A percentile compares a stretch with the other conserved stretches of the same genome.
Evolutionary conservation across 2,329 filamentous ascomycete genomes (phyloP).

Genomic region (Epicoccum sorghinum): DNA sequence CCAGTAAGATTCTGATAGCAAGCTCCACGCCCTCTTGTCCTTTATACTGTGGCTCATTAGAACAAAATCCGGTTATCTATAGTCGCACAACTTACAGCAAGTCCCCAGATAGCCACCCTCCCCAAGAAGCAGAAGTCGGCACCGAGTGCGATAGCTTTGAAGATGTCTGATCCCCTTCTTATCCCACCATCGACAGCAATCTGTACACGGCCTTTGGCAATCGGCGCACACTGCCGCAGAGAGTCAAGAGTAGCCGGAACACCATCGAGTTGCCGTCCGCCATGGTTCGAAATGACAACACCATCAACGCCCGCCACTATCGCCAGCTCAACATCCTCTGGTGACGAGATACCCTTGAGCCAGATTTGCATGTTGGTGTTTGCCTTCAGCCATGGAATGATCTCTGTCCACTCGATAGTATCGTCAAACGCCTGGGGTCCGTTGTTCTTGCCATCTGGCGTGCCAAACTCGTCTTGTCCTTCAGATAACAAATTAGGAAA

Average conservation of each 20-base stretch:
- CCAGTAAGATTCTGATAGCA: conserved; percentile 51
- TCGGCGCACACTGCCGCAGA: conserved; percentile 48
- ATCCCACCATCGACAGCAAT: conserved; percentile 68
- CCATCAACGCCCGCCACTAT: conserved; percentile 51
- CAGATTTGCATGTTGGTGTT: conserved; percentile 58
- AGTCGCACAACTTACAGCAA: conserved; percentile 46
- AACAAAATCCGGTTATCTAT: not conserved
- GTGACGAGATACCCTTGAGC: conserved; percentile 48
- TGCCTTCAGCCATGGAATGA: conserved; percentile 57
- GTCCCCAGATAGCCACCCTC: conserved; percentile 57
- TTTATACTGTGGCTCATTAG: conserved; percentile 37
- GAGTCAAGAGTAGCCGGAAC: conserved; percentile 60
- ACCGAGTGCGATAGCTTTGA: conserved; percentile 62
- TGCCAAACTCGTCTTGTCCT: conserved; percentile 25
- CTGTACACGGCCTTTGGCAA: conserved; percentile 56
- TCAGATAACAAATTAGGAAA: conserved; percentile 52
- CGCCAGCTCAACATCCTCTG: conserved; percentile 49
- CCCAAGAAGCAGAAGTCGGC: conserved; percentile 59
- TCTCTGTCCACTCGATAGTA: conserved; percentile 54
- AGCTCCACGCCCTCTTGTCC: conserved; percentile 49
- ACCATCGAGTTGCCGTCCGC: conserved; percentile 63
- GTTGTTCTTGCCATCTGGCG: conserved; percentile 21
- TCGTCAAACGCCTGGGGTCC: conserved; percentile 28
- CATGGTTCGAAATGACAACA: conserved; percentile 63
- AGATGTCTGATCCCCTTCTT: conserved; percentile 61